These are phyloP conservation scores for Dichotomocladium elegans DNA, from an alignment of 371 early-diverging fungal species.

Conservation along the genomic window DNA sequence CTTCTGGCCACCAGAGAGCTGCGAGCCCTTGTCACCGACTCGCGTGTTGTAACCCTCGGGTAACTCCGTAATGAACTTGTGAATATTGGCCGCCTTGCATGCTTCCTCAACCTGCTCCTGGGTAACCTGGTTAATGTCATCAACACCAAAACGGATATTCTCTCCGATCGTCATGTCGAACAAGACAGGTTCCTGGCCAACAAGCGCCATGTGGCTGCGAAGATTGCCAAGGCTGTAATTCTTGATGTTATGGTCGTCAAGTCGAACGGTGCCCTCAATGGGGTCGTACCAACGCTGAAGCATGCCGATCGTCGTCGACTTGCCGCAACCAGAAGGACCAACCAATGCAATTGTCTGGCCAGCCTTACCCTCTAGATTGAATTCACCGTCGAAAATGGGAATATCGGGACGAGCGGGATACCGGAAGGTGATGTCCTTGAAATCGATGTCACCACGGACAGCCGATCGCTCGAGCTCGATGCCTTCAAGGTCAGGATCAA, in stretches of 20 bases:
- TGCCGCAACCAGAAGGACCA: slow-evolving; percentile 84
- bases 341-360: slow-evolving; percentile 83
- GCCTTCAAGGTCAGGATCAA: slow-evolving; percentile 47
- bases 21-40: slow-evolving; percentile 69
- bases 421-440: slow-evolving; percentile 63
- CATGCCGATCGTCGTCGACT: slow-evolving; percentile 77
- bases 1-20: slow-evolving; percentile 25
- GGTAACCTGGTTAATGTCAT: slow-evolving; percentile 38
- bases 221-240: slow-evolving; percentile 55
- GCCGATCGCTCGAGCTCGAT: slow-evolving; percentile 16
- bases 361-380: slow-evolving; percentile 64
- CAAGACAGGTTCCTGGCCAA: slow-evolving; percentile 84
- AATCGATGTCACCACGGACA: slow-evolving; percentile 31
- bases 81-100: slow-evolving; percentile 67
- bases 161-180: slow-evolving; percentile 76
- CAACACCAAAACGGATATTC: slow-evolving; percentile 67
- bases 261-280: slow-evolving; percentile 46
- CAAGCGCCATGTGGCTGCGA: slow-evolving; percentile 75
- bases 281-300: slow-evolving; percentile 89
- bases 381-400: slow-evolving; percentile 65
- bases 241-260: slow-evolving; percentile 65
- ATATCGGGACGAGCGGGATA: slow-evolving; percentile 73
- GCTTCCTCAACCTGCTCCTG: slow-evolving; percentile 58
- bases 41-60: slow-evolving; percentile 77
- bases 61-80: slow-evolving; percentile 66